Evolutionary conservation across 2,329 filamentous ascomycete genomes (phyloP), one percentile per base, ranked within the genome.

Genomic region (Nothomitra cinnamomea): DNA sequence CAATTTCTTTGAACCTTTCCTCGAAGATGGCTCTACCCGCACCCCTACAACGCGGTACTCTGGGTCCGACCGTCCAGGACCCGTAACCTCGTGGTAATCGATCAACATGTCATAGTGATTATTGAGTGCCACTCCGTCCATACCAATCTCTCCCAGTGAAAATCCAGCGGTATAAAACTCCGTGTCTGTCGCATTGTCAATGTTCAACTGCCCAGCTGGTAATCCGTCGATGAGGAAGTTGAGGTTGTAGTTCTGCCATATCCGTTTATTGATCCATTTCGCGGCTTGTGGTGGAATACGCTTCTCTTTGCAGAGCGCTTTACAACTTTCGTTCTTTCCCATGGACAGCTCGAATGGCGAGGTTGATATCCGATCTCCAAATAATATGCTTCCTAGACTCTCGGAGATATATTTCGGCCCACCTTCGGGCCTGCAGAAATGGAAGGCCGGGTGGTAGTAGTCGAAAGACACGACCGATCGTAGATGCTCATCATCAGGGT

Each of bases 171-270:
- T 94, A 68, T 95, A 94, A 65, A 94, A 95, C 50, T 82, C 79
- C 13, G 82, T 82, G 35, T 82, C 76, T 1, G 85, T 88, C 50
- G 83, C 76, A 43, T 82, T 76, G 65, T 95, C 92, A 59, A 78
- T 71, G 57, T 88, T 83, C 62, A 84, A 72, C 67, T 95, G 87
- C 22, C 88, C 92, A 1, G 88, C 92, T 0, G 92, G 92, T 52
- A 98, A 72, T 1, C 92, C 90, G 67, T 98, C 92, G 40, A 98
- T 83, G 52, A 98, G 75, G 87, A 90, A 95, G 67, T 96, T 95
- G 61, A 96, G 70, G 61, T 89, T 90, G 68, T 94, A 95, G 35
- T 84, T 87, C 65, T 94, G 80, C 63, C 75, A 73, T 65, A 98
- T 95, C 61, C 82, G 79, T 60, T 75, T 74, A 65, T 92, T 94